phyloP scores from a whole-genome alignment of 306 rosid genomes.

The Abrus pulchellus region DNA sequence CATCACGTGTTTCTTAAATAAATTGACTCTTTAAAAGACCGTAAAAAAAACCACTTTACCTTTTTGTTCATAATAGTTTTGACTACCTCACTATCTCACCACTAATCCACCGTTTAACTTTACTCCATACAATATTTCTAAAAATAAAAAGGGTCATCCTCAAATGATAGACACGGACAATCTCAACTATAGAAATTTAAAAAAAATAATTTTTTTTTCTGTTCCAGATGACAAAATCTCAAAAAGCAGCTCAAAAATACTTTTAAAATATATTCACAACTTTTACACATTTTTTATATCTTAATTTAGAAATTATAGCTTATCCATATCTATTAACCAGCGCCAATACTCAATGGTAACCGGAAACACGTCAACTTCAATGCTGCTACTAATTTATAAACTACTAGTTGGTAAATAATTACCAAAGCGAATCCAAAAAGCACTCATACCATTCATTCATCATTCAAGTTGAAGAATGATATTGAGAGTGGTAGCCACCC shows the following conservation, averaged over 20 bases:
- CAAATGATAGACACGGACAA: background rate
- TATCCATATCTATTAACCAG: too few relatives aligned
- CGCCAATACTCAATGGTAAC: background rate
- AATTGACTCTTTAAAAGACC: too few relatives aligned
- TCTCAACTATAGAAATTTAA: background rate
- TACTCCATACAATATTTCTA: background rate
- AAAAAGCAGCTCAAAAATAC: background rate
- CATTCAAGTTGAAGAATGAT: background rate
- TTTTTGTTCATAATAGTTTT: background rate
- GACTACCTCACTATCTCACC: background rate
- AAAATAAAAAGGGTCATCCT: background rate
- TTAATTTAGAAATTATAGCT: too few relatives aligned
- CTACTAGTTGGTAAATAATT: background rate
- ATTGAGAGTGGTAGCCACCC: background rate
- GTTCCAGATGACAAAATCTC: background rate
- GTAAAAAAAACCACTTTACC: background rate
- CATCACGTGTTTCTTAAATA: background rate
- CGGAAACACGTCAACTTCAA: constrained; percentile 5
- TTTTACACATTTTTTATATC: too few relatives aligned
- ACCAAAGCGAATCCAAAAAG: background rate
- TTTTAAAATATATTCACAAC: too few relatives aligned
- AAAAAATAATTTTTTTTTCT: background rate
- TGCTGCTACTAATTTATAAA: background rate
- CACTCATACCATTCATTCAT: background rate
- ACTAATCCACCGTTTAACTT: background rate